phyloP scores from a whole-genome alignment of 768 basidiomycete genomes.

The Asterophora parasitica region DNA sequence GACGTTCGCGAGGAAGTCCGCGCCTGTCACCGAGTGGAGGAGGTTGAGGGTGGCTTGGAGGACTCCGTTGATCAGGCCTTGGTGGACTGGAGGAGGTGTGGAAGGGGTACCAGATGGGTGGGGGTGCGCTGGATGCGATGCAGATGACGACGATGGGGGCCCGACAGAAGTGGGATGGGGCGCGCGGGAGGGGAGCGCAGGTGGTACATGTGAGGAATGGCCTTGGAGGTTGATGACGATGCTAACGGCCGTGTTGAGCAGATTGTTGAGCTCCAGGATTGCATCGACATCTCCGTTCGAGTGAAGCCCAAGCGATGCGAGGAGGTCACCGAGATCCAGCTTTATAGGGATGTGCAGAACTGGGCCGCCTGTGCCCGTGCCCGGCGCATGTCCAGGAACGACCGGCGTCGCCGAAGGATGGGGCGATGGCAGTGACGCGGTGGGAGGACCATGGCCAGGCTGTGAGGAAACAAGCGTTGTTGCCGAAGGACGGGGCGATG shows the following conservation, averaged over 20 bases:
- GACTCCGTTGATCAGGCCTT: slow-evolving; percentile 10
- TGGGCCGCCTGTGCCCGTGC: background rate
- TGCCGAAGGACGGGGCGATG: background rate
- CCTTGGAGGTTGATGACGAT: slow-evolving; percentile 8
- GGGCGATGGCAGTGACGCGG: no score
- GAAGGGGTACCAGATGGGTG: background rate
- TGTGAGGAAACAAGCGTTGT: background rate
- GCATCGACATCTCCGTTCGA: slow-evolving; percentile 3
- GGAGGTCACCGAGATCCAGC: slow-evolving; percentile 12
- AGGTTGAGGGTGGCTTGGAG: slow-evolving; percentile 11
- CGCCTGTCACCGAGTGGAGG: slow-evolving; percentile 9
- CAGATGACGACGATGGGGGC: no score
- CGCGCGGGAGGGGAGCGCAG: background rate
- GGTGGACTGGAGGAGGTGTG: background rate
- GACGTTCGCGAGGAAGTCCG: slow-evolving; percentile 8
- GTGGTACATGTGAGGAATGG: slow-evolving; percentile 13
- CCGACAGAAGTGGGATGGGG: background rate
- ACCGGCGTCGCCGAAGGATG: background rate
- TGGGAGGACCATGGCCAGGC: background rate
- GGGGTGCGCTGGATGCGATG: no score
- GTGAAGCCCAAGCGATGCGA: slow-evolving; percentile 7
- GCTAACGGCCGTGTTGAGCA: slow-evolving; percentile 9
- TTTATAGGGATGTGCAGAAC: slow-evolving; percentile 5
- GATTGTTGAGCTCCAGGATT: slow-evolving; percentile 5
- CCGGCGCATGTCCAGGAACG: background rate